phyloP scores from a whole-genome alignment of 2,329 filamentous ascomycete species.

The Pseudogymnoascus sp. region DNA sequence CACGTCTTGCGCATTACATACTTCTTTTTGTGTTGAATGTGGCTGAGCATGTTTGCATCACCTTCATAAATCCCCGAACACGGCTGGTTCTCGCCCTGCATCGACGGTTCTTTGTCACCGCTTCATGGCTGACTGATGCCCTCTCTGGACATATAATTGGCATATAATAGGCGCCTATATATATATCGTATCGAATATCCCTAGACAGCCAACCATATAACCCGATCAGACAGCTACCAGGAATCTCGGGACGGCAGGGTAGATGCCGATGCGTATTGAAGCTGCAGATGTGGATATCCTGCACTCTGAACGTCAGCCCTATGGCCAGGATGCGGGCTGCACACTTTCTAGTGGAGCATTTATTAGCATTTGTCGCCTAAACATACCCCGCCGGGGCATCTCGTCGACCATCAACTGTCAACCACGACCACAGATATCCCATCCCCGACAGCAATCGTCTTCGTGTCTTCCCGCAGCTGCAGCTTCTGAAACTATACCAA shows the following conservation, averaged over 20 bases:
- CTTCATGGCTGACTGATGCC: background rate
- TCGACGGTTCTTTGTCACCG: background rate
- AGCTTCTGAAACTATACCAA: background rate
- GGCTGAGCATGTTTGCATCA: background rate
- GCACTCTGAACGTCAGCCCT: background rate
- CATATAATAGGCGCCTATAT: background rate
- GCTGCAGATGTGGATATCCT: constrained; percentile 1
- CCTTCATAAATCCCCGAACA: background rate
- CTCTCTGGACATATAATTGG: background rate
- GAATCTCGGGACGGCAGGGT: background rate
- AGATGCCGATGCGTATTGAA: background rate
- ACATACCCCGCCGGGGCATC: constrained; percentile 4
- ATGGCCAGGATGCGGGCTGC: background rate
- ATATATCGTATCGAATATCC: background rate
- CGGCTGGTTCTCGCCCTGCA: background rate
- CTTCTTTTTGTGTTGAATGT: background rate
- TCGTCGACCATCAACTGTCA: background rate
- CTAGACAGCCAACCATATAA: background rate
- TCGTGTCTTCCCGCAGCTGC: background rate
- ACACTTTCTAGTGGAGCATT: background rate
- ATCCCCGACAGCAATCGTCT: background rate
- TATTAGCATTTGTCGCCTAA: constrained; percentile 2
- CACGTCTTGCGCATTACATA: background rate
- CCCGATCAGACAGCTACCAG: background rate
- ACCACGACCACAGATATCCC: background rate